Base-by-base conservation (phyloP, 805 yeast species). In the Debaryomyces prosopidis region DNA sequence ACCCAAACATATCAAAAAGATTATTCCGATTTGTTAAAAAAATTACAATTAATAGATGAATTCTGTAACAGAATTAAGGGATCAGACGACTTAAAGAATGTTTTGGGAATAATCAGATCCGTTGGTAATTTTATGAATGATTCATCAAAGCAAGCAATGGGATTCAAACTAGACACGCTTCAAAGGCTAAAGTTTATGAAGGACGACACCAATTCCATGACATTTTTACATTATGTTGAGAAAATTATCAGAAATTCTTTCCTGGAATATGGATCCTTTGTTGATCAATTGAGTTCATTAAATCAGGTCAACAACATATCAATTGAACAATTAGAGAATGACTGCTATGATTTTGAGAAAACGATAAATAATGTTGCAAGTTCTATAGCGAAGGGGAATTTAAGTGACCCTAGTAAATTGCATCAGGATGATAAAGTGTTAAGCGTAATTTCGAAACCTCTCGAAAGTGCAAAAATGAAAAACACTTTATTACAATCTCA, bases 91-190 rank as follows among this genome's bases (percentile, higher is more conserved):
- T 74, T 95, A 58, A 79, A 82, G 49, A 78, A 81, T 44, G 82
- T 94, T 12, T 78, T 95, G 58, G 90, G 88, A 45, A 81, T 94
- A 39, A 92, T 94, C 49, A 72, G 91, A 51, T 84, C 91, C 3
- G 94, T 94, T 41, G 99, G 99, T 47, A 94, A 94, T 63, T 92
- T 84, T 63, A 94, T 94, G 99, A 94, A 95, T 62, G 96, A 90
- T 57, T 73, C 82, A n/a, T 75, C 89, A 2, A 91, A 90, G 56
- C 96, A 90, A 62, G 98, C 97, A 1, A 78, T 80, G 52, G 99
- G 99, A 3, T 95, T 95, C 75, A 86, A 87, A 57, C 71, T 94
- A 48, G 85, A 88, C 37, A 88, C 97, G n/a, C 74, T 94, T 43
- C 97, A 90, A 58, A 73, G 98, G 54, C 75, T 94, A 47, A 88